phyloP scores from a whole-genome alignment of 768 basidiomycete genomes.

The Suillus subalutaceus region DNA sequence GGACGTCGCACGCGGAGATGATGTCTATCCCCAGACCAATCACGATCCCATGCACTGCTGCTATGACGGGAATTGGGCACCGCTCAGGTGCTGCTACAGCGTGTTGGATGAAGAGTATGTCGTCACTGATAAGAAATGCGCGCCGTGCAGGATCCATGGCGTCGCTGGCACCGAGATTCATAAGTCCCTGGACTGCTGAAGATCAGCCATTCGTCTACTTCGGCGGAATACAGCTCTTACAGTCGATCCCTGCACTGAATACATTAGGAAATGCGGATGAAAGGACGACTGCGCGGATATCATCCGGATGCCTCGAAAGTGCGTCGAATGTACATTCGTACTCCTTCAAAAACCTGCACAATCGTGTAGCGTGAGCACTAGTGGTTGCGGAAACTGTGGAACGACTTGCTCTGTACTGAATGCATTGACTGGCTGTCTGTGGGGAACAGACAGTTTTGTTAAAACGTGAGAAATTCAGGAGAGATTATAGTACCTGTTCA shows the following conservation, averaged over 20 bases:
- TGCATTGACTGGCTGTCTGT: constrained; percentile 68
- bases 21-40: constrained; percentile 83
- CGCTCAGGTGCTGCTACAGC: constrained; percentile 69
- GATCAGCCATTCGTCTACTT: not conserved
- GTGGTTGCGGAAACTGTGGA: not conserved
- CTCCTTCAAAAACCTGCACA: constrained; percentile 69
- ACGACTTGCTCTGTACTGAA: constrained; percentile 50
- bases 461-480: not conserved
- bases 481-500: constrained; percentile 32
- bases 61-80: constrained; percentile 81
- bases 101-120: constrained; percentile 64
- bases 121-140: constrained; percentile 49
- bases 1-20: constrained; percentile 69
- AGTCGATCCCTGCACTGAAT: constrained; percentile 85
- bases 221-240: constrained; percentile 40
- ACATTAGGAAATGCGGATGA: constrained; percentile 69
- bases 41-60: constrained; percentile 73
- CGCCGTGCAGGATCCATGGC: constrained; percentile 53
- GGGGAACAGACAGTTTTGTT: not conserved
- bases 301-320: constrained; percentile 44
- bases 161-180: constrained; percentile 15
- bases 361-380: not conserved
- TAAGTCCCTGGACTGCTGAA: constrained; percentile 29
- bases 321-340: constrained; percentile 63
- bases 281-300: constrained; percentile 73